A percentile compares a stretch with the other conserved stretches of the same genome.
Evolutionary conservation across 345 rosid species (phyloP).

Genomic region (Camelina neglecta): DNA sequence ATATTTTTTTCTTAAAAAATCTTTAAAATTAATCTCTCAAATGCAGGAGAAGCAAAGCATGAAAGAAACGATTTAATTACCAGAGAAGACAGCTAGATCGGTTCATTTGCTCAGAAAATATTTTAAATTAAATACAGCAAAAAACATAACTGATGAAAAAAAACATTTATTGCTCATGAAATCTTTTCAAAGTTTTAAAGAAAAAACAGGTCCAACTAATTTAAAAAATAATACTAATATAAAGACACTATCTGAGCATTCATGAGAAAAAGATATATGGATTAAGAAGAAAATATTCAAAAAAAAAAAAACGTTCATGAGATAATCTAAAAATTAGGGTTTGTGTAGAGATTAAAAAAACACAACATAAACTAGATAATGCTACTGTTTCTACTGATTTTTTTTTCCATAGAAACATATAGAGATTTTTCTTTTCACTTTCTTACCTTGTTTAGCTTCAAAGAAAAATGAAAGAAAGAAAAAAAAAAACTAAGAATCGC

Average conservation of each 20-base stretch:
- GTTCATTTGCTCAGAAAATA: slow-evolving; percentile 31
- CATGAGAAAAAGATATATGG: slow-evolving; percentile 27
- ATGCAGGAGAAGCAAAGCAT: slow-evolving; percentile 26
- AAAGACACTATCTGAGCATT: slow-evolving; percentile 40
- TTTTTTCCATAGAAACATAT: slow-evolving; percentile 12
- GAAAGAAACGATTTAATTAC: slow-evolving; percentile 34
- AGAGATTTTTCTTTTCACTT: slow-evolving; percentile 28
- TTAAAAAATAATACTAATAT: slow-evolving; percentile 9
- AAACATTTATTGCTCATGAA: slow-evolving; percentile 43
- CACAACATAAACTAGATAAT: slow-evolving; percentile 28
- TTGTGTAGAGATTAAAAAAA: slow-evolving; percentile 13
- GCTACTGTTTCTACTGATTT: slow-evolving; percentile 6
- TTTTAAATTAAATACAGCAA: slow-evolving; percentile 32
- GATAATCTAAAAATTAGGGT: neutral
- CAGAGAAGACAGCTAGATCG: slow-evolving; percentile 39
- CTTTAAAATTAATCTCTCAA: slow-evolving; percentile 13
- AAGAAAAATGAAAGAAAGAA: slow-evolving; percentile 26
- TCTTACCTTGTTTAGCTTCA: slow-evolving; percentile 36
- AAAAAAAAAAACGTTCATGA: slow-evolving; percentile 17
- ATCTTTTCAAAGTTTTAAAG: neutral
- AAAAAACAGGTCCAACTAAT: slow-evolving; percentile 31
- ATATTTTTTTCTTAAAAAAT: neutral
- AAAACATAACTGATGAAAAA: slow-evolving; percentile 34
- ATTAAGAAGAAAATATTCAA: neutral
- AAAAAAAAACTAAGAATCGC: neutral